Evolutionary conservation across 1,284 basidiomycete species (phyloP), one percentile per base, ranked within the genome.

Genomic region (Meripilus lineatus): DNA sequence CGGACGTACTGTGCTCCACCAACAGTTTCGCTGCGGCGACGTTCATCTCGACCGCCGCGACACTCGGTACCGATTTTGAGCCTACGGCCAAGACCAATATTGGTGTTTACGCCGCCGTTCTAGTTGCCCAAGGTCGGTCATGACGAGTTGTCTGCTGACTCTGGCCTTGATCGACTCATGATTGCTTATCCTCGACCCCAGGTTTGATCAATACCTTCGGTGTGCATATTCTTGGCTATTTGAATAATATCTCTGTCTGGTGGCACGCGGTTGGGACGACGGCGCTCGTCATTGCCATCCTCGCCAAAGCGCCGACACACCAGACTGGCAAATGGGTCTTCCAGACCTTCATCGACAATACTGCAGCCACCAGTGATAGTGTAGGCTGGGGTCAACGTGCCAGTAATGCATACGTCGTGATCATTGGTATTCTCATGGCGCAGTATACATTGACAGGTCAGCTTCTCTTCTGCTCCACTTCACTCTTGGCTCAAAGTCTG

Each of bases 251-350:
- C 21, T 86, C 83, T 1, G 71, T 88, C 3, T 79, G 75, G 71
- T 82, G 84, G 75, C 84, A 89, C 53, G 81, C 78, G 0, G 48
- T 82, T 23, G 86, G 85, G 14, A 85, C 85, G 2, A 74, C 75
- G 2, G 68, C 78, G 1, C 59, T 89, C 21, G 74, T 80, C 15
- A 75, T 88, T 28, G 80, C 82, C 0, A 68, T 86, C 37, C 71
- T 89, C 7, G 80, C 75, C 1, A 79, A 77, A 41, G 86, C 86
- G 2, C 84, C 84, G 3, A 76, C 64, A 3, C 83, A 83, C 51
- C 84, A 86, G 52, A 74, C 76, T 0, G 82, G 66, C 2, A 69
- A 71, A 39, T 86, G 83, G 51, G 84, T 89, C 10, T 88, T 89
- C 59, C 61, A 59, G 30, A 77, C 71, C 5, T 88, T 88, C 59